Percentiles rank a stretch among this genome's conserved stretches.
Evolutionary conservation across 371 early-diverging fungal genomes (phyloP).

Genomic region (Actinomortierella wolfii): DNA sequence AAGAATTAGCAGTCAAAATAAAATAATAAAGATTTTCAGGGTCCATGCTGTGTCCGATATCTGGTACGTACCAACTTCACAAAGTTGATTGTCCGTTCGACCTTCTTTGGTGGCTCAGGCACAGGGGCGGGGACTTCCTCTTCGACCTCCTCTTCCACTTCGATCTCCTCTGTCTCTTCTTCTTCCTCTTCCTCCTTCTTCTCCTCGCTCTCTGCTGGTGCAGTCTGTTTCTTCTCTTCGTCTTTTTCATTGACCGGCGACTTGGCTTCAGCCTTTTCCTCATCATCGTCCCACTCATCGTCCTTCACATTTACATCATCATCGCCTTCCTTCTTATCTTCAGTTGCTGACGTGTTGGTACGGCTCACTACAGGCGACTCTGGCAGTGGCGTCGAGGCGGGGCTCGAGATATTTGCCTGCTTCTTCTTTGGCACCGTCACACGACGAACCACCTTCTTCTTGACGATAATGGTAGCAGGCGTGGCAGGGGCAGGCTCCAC

Average conservation of each 20-base stretch:
- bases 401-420: constrained; percentile 8
- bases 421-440: constrained; percentile 10
- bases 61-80: constrained; percentile 64
- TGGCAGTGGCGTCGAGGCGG: constrained; percentile 40
- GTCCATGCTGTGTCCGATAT: too few species aligned
- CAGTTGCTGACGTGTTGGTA: constrained; percentile 8
- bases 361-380: constrained; percentile 27
- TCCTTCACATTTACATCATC: constrained; percentile 15
- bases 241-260: constrained; percentile 1
- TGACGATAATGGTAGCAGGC: not conserved
- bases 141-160: constrained; percentile 11
- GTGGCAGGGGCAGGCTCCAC: constrained; percentile 1
- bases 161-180: not conserved
- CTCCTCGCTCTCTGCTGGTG: constrained; percentile 3
- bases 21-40: too few species aligned
- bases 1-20: not conserved
- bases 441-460: too few species aligned
- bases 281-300: constrained; percentile 42
- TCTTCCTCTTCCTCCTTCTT: constrained; percentile 10
- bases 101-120: constrained; percentile 31
- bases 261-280: constrained; percentile 1
- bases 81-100: constrained; percentile 56
- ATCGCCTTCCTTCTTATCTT: constrained; percentile 3
- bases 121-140: not conserved
- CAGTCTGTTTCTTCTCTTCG: constrained; percentile 2